Base-by-base conservation (phyloP, 75 land plant genomes). In the Cunninghamia lanceolata region DNA sequence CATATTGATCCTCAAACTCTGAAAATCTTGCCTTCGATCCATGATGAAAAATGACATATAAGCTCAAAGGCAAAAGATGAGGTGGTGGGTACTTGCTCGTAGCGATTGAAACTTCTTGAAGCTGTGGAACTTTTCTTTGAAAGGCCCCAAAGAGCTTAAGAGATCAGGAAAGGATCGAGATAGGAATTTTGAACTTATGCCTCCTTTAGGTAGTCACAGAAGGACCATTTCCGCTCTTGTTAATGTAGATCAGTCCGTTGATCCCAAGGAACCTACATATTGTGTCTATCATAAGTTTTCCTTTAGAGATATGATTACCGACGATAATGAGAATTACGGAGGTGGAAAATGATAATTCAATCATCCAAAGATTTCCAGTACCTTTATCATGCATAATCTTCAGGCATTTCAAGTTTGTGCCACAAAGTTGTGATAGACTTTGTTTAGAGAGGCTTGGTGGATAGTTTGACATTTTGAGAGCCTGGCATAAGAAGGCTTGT, bases 251-350 rank as follows among this genome's bases (percentile, higher is more conserved):
- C 98, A 98, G 90, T 96, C 97, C 19, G 92, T 95, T 89, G 99
- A 98, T 86, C 99, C 99, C 71, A 95, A 98, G 87, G 98, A 96
- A 89, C 98, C 98, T 40, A 98, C 99, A 14, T 98, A 98, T 86
- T 98, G 99, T 83, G 90, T 93, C 82, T 98, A 99, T 86, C 94
- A 96, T 89, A 90, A 97, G 99, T 98, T 97, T 19, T 97, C 99
- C 10, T 97, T 95, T 89, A 98, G 99, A 63, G 99, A 97, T 73
- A 97, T 97, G 99, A 97, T 97, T 89, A 98, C 99, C n/a, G 96
- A 98, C 87, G 99, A 97, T 87, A 97, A 97, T 89, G 98, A 94
- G 56, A 94, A 93, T 89, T n/a, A n/a, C n/a, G n/a, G n/a, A n/a
- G n/a, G n/a, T n/a, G 81, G 92, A 89, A 70, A 89, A 91, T 84